Evolutionary conservation across 805 yeast genomes (phyloP), one percentile per base, ranked within the genome.

Genomic region (Ogataea sp.): DNA sequence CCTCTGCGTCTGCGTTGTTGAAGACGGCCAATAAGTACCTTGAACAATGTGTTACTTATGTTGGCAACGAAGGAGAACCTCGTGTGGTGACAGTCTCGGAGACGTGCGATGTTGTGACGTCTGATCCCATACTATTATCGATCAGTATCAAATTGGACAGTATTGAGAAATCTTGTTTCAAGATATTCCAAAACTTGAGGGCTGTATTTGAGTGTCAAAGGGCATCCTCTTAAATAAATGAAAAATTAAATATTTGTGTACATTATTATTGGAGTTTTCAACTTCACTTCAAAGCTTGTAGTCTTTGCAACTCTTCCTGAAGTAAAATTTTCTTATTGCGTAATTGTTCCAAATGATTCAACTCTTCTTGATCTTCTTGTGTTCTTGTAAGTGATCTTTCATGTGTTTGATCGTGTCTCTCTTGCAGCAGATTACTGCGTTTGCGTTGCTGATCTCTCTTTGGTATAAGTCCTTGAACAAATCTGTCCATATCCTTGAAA

Each of bases 91-190:
- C 76, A 51, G 77, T 80, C 20, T 60, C 64, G 43, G 80, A 73
- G 43, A 77, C 75, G 41, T 60, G 78, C 18, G 77, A 75, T 42
- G 77, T 79, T 3, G 68, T 76, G 21, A 71, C 81, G 3, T 78
- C 83, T 20, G 90, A 83, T 49, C 89, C 89, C 2, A 67, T 75
- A 8, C 55, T 83, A 39, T 64, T 81, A 29, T 73, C 82, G 37
- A 70, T 80, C 2, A 70, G 75, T 45, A 71, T 83, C 5, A 82
- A 82, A 50, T 61, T 83, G 43, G 81, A 71, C 40, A 73, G 80
- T 34, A 58, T 82, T 31, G 85, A 81, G 52, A 69, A 70, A 42
- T 57, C 68, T 36, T 58, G 72, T 18, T 52, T 64, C 42, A 59
- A 67, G 16, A 39, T 54, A 8, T 29, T 43, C 20, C 55, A 50